phyloP scores from a whole-genome alignment of 116 monocot genomes.

The Iris pallida region DNA sequence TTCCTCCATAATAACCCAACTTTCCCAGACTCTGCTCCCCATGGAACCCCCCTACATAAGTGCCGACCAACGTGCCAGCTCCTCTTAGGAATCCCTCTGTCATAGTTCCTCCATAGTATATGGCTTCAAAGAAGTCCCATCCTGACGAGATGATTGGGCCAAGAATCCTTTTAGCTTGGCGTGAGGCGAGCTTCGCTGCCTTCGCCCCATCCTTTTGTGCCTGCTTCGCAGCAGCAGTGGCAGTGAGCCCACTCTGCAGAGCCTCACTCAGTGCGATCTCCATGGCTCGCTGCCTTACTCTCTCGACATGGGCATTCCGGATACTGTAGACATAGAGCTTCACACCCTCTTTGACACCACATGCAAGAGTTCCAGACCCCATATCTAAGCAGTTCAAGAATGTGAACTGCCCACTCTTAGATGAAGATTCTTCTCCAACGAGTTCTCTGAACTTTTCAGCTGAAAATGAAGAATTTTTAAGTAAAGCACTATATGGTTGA shows the following conservation, averaged over 20 bases:
- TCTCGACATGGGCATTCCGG: conserved; percentile 64
- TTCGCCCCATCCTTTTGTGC: conserved; percentile 70
- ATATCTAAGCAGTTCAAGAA: conserved; percentile 84
- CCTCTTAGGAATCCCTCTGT: conserved; percentile 87
- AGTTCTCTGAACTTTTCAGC: conserved; percentile 89
- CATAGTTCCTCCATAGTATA: conserved; percentile 69
- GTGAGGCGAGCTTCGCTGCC: conserved; percentile 68
- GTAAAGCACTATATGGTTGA: too few relatives aligned
- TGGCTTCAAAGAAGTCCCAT: conserved; percentile 98
- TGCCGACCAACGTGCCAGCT: conserved; percentile 71
- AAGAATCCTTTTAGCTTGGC: conserved; percentile 73
- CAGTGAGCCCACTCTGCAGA: conserved; percentile 38
- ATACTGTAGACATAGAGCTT: conserved; percentile 86
- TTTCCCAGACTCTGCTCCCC: conserved; percentile 80
- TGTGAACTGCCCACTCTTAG: conserved; percentile 85
- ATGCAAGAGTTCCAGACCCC: conserved; percentile 72
- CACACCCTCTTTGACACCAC: conserved; percentile 69
- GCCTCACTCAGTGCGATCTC: conserved; percentile 59
- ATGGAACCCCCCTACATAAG: conserved; percentile 67
- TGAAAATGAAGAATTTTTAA: conserved; percentile 16
- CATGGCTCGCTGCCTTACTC: conserved; percentile 43
- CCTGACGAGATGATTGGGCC: conserved; percentile 86
- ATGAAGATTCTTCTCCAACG: conserved; percentile 74
- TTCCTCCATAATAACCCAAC: conserved; percentile 72
- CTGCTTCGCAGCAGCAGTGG: conserved; percentile 55